Percentiles rank a stretch among this genome's conserved stretches.
Conservation (phyloP, 805 yeast genomes). For the Ogataea dorogensis region DNA sequence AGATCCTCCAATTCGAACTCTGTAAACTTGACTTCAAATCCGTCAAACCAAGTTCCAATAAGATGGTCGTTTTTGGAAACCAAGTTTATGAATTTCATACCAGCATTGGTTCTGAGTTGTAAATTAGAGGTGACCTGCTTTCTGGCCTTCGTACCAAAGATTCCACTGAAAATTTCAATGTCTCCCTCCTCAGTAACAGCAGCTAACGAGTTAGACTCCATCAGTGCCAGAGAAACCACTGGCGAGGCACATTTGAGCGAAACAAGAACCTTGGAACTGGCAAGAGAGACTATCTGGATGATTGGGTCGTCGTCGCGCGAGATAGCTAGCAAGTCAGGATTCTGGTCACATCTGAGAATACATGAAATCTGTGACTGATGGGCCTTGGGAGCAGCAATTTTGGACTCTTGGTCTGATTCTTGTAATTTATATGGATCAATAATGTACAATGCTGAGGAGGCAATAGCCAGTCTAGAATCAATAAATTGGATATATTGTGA, state of each 20-base stretch:
- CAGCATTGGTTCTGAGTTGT: constrained; percentile 18
- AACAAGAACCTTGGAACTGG: constrained; percentile 29
- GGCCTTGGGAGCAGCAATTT: constrained; percentile 35
- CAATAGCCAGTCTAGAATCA: constrained; percentile 20
- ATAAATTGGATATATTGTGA: constrained; percentile 17
- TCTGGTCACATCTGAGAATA: constrained; percentile 34
- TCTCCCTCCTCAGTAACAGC: constrained; percentile 22
- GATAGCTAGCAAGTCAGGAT: constrained; percentile 36
- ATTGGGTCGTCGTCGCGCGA: constrained; percentile 32
- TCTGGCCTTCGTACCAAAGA: constrained; percentile 20
- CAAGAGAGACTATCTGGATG: constrained; percentile 36
- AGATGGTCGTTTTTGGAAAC: constrained; percentile 6
- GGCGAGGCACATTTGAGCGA: constrained; percentile 37
- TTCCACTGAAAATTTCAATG: constrained; percentile 28
- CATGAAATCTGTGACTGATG: constrained; percentile 35
- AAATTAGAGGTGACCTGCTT: constrained; percentile 19
- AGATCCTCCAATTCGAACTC: constrained; percentile 35
- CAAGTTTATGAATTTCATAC: constrained; percentile 17
- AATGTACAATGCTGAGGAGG: constrained; percentile 33
- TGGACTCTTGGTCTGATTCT: constrained; percentile 27
- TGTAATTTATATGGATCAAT: constrained; percentile 31
- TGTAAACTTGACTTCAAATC: constrained; percentile 24
- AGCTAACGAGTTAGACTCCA: constrained; percentile 34
- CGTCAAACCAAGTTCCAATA: constrained; percentile 30
- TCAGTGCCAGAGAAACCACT: constrained; percentile 30